A percentile compares a stretch with the other conserved stretches of the same genome.
phyloP scores from a whole-genome alignment of 139 green algal genomes.

The Micractinium sp. region DNA sequence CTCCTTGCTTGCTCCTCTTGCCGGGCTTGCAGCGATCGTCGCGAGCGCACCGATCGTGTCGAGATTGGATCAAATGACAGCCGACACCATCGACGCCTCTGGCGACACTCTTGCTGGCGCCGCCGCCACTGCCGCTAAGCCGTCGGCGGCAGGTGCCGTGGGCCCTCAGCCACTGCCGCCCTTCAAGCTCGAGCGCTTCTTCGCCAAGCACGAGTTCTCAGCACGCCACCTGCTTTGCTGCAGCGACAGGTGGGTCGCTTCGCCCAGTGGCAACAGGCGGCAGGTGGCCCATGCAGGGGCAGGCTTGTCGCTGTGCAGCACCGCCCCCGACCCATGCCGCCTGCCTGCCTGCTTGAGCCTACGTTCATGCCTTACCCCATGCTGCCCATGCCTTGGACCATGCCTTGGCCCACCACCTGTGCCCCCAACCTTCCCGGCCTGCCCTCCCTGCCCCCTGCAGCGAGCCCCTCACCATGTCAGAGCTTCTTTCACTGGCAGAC shows the following conservation, averaged over 20 bases:
- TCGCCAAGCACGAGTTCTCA: constrained; percentile 73
- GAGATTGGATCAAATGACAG: background rate
- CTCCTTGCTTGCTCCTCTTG: background rate
- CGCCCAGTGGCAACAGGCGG: too few relatives aligned
- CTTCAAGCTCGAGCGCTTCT: constrained; percentile 60
- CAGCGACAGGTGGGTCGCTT: constrained; percentile 36
- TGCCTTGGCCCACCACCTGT: too few relatives aligned
- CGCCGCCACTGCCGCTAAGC: background rate
- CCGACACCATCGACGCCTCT: background rate
- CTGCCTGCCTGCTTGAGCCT: background rate
- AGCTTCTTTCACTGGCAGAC: constrained; percentile 63
- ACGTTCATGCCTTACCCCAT: too few relatives aligned
- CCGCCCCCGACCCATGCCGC: background rate
- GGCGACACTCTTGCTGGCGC: background rate
- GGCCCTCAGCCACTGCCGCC: background rate
- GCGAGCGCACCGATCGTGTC: background rate
- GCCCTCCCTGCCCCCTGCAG: constrained; percentile 33
- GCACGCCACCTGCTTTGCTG: constrained; percentile 68
- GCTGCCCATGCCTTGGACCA: too few relatives aligned
- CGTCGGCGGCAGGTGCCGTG: too few relatives aligned
- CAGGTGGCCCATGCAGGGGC: too few relatives aligned
- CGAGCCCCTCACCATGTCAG: constrained; percentile 61
- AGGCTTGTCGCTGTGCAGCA: too few relatives aligned
- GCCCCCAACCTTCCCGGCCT: too few relatives aligned
- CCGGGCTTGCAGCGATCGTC: background rate